phyloP scores from a whole-genome alignment of 768 basidiomycete species.

The Suillus lakei region DNA sequence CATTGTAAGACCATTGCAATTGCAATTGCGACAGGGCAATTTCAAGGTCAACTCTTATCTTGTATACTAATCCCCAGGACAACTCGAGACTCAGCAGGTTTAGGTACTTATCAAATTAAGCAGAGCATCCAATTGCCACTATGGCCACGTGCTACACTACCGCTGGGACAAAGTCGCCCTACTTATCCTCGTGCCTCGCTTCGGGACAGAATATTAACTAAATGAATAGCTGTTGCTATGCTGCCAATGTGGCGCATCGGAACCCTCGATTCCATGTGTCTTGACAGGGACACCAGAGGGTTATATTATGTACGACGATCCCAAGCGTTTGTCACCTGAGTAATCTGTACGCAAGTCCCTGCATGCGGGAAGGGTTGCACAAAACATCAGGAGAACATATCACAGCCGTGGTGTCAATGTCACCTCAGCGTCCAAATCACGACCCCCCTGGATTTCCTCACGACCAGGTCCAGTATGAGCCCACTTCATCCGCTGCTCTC shows the following conservation, averaged over 20 bases:
- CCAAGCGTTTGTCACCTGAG: background rate
- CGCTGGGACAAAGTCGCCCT: no score
- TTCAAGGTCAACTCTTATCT: no score
- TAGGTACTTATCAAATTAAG: no score
- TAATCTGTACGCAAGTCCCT: background rate
- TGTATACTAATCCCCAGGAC: no score
- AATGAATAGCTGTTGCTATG: background rate
- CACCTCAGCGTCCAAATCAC: background rate
- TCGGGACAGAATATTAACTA: background rate
- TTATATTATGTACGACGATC: background rate
- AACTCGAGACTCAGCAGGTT: no score
- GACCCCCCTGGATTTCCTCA: background rate
- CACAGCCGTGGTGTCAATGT: background rate
- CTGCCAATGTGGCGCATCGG: background rate
- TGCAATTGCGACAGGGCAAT: no score
- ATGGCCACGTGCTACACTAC: no score
- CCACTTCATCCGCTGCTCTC: constrained; percentile 44
- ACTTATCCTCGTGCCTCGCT: background rate
- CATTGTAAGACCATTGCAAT: no score
- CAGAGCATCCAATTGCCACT: no score
- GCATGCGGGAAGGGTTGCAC: background rate
- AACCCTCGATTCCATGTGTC: background rate
- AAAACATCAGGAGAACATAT: background rate
- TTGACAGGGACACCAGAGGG: background rate
- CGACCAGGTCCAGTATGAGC: constrained; percentile 6